Base-by-base conservation (phyloP, 1,139 yeast species). In the Protomyces gravidus region DNA sequence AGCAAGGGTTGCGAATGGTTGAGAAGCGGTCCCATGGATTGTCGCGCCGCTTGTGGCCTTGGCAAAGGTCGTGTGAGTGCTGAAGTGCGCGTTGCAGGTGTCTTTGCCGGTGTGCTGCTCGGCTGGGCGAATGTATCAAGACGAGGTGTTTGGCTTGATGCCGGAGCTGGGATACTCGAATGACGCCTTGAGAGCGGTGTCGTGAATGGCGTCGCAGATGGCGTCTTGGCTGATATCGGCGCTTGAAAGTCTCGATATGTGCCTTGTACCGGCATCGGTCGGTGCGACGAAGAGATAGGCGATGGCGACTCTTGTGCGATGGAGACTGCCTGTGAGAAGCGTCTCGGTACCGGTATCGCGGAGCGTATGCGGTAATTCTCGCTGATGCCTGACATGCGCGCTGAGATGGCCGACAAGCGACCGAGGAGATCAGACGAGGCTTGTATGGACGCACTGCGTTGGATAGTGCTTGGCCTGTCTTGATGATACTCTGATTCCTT, bases 311-410 rank as follows among this genome's bases (percentile, higher is more conserved):
- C n/a, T n/a, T 13, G 7, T 4, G n/a, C 13, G n/a, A 5, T 15
- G n/a, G 36, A 30, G 36, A 7, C 4, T 30, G 36, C 36, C 15
- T 13, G 36, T 4, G 42, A 36, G 5, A 15, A 9, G 11, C 42
- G 42, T n/a, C 42, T 19, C 9, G 42, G 42, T 15, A 36, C 42
- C 2, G 42, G 42, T 15, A 36, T 36, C 5, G 42, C 42, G 5
- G 42, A 36, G 19, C 42, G 42, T 23, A 36, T 3, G 42, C 42
- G 42, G 9, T 36, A 36, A 2, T n/a, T 36, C 23, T 36, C 42
- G 42, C 42, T 36, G 42, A 36, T 36, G 11, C 42, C 42, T 4
- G 42, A 36, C 42, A 36, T 36, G 42, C 42, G 42, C 17, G 42
- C 42, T 17, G 42, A 36, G 9, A 36, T 36, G 42, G 42, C 42